Evolutionary conservation across 1,284 basidiomycete genomes (phyloP), one percentile per base, ranked within the genome.

Genomic region (Schizophyllum commune): DNA sequence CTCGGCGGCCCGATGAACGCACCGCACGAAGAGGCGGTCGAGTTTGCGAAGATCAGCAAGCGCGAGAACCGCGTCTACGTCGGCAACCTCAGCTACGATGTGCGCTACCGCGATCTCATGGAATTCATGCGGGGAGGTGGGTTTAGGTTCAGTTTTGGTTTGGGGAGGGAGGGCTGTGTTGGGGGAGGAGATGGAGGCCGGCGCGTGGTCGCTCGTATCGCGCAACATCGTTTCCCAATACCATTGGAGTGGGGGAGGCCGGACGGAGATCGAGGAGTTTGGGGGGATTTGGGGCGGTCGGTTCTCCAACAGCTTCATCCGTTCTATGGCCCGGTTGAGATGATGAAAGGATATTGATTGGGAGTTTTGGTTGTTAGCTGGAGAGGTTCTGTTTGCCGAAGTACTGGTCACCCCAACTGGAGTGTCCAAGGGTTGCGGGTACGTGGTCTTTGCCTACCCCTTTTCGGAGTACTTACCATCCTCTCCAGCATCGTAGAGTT

Each of bases 121-220:
- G 91, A 95, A 87, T 96, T 96, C 74, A 96, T 96, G 93, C 84
- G 90, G 87, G 92, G 92, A 94, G 94, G 95, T 97, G 92, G 88
- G 94, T 96, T 78, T 85, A 85, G 85, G 85, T 81, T 82, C 77
- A 81, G 74, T 75, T 76, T 76, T 77, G 76, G 77, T 77, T 76
- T 79, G 64, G 65, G 65, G 56, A 61, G 67, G 66, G 65, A 61
- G 63, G 69, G 61, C 69, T 65, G 69, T 68, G 73, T 62, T 61
- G 51, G 55, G 47, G 65, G 66, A 62, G 67, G 69, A 68, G 66
- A 68, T 68, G 68, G 55, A 68, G 65, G 55, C 57, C 59, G 57
- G 59, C 58, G 55, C 32, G 19, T 60, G 32, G 61, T 47, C 39
- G 52, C 39, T 32, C 32, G 17, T 47, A 53, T 56, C 60, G 55